Base-by-base conservation (phyloP, 352 stramenopile genomes). In the Pythium phragmitis region DNA sequence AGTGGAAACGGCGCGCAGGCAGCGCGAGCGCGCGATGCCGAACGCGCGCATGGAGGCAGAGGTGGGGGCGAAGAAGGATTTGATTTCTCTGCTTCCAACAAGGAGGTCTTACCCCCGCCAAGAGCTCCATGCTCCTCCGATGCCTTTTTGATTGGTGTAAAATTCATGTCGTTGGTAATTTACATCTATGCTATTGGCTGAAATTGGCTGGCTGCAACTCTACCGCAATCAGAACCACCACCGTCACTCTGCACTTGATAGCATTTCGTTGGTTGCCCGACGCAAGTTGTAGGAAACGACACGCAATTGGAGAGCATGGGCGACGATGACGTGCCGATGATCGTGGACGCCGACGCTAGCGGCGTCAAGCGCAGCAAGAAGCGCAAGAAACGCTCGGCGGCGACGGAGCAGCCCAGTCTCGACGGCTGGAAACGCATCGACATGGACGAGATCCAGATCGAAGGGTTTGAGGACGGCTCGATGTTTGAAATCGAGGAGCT, bases 401-500 rank as follows among this genome's bases (percentile, higher is more conserved):
- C 39, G 28, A 30, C 4, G 21, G 57, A 26, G 55, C 63, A 56
- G 47, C 56, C 3, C 53, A 45, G 26, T 17, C 19, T 67, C 4
- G 66, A 68, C 5, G 70, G 77, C 8, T 96, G 87, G 87, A 50
- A 77, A 12, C 85, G 82, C 33, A 73, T 96, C 39, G 72, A 96
- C 61, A 77, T 94, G 47, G 68, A 87, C 33, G 80, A 92, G 26
- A 74, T 92, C 53, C 65, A 89, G 62, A 47, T 96, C 51, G 77
- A 96, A 34, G 87, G 87, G 28, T 96, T 94, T 64, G 85, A 92
- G 49, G 87, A 96, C 60, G 87, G 87, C 52, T 91, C 78, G 46
- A 82, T 81, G 33, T 94, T 91, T 39, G 85, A 93, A 46, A 52
- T 96, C 46, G 87, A 96, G 60, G 87, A 94, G 67, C 82, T 96